Evolutionary conservation across 163 green algal genomes (phyloP).

Genomic region (Prototheca wickerhamii): DNA sequence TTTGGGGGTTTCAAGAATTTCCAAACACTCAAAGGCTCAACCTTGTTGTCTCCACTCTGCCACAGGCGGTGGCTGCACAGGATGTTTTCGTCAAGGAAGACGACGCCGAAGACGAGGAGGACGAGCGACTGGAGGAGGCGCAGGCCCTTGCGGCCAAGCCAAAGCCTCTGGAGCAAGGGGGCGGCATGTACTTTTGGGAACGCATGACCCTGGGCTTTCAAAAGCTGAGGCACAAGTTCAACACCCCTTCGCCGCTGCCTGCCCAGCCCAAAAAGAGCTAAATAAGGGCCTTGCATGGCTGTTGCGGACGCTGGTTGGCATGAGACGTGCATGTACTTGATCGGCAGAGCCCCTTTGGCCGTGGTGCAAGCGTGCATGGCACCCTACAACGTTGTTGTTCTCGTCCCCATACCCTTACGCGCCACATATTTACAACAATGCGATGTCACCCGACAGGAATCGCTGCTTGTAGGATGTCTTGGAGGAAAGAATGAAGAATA

Average conservation of each 20-base stretch:
- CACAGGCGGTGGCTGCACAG: slow-evolving; percentile 35
- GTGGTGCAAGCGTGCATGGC: no score
- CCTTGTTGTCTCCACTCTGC: no score
- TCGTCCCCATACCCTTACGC: no score
- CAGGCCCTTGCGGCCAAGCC: background rate
- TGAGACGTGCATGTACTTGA: no score
- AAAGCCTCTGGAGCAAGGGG: slow-evolving; percentile 19
- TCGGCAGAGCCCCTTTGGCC: no score
- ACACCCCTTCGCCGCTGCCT: no score
- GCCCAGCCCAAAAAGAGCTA: no score
- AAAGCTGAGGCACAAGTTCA: background rate
- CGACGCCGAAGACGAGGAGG: slow-evolving; percentile 32
- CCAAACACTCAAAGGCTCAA: no score
- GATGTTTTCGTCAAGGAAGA: slow-evolving; percentile 38
- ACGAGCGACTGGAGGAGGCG: slow-evolving; percentile 10
- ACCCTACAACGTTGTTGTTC: no score
- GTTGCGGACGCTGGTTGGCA: no score
- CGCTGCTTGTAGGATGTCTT: background rate
- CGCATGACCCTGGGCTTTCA: background rate
- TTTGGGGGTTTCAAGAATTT: slow-evolving; percentile 4
- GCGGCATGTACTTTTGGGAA: slow-evolving; percentile 17
- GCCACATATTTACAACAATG: slow-evolving; percentile 1
- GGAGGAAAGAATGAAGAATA: slow-evolving; percentile 62
- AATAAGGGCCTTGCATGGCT: no score
- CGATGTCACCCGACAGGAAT: slow-evolving; percentile 3